phyloP scores from a whole-genome alignment of 805 yeast genomes.

The Starmerella kuoi region DNA sequence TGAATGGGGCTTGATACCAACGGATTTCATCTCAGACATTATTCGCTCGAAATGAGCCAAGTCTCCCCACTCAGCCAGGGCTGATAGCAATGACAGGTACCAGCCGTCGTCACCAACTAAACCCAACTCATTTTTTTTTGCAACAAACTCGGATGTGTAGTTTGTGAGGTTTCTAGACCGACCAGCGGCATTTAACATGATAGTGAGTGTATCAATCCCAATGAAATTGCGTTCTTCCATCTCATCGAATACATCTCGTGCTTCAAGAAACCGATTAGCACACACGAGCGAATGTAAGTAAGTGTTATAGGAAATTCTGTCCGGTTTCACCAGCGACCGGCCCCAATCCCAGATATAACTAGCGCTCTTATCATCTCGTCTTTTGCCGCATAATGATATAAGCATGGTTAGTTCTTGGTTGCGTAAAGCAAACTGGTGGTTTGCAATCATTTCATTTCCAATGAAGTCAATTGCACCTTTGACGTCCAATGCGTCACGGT shows the following conservation, averaged over 20 bases:
- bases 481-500: conserved; percentile 32
- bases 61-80: conserved; percentile 28
- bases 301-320: conserved; percentile 26
- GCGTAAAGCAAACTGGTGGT: conserved; percentile 19
- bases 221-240: conserved; percentile 19
- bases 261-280: conserved; percentile 26
- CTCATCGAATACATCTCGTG: conserved; percentile 26
- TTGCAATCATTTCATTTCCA: conserved; percentile 19
- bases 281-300: conserved; percentile 27
- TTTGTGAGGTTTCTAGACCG: conserved; percentile 11
- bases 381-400: conserved; percentile 24
- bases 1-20: conserved; percentile 11
- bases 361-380: conserved; percentile 25
- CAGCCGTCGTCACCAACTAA: conserved; percentile 26
- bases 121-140: conserved; percentile 19
- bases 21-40: conserved; percentile 22
- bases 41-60: conserved; percentile 30
- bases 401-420: conserved; percentile 22
- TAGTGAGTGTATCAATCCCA: conserved; percentile 22
- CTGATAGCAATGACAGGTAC: conserved; percentile 16
- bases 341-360: conserved; percentile 25
- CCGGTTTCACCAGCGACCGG: conserved; percentile 19
- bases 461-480: conserved; percentile 27
- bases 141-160: conserved; percentile 1
- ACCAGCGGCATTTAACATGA: conserved; percentile 19